Evolutionary conservation across 768 basidiomycete species (phyloP), one percentile per base, ranked within the genome.

Genomic region (Dioszegia crocea): DNA sequence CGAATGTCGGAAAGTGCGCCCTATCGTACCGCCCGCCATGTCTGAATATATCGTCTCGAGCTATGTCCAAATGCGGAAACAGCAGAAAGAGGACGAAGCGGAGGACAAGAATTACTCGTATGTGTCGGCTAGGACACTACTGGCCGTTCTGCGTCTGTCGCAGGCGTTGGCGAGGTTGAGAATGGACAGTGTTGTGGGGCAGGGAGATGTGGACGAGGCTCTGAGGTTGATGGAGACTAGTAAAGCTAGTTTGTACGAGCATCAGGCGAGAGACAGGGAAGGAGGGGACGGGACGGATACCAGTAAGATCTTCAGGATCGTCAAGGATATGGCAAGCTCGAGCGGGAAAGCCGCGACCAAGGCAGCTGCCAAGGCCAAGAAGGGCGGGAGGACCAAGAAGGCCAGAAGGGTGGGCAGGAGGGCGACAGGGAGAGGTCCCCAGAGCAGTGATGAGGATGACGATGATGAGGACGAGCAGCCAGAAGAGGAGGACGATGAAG

Each of bases 181-280:
- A 36, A 90, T 87, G 79, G 84, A 88, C 50, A 84, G 87, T 68
- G 79, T 79, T 1, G 96, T 98, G 39, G 85, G 85, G 48, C 84
- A 86, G 56, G 82, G 83, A 38, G 96, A 99, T 73, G 92, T 99
- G 12, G 92, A 98, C 71, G 96, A 98, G 78, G 96, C 96, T 1
- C 80, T 99, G 62, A 86, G 96, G 38, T 80, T 99, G 61, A 98
- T 99, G 93, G 91, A 92, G 59, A 91, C 89, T 66, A 91, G 88
- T 79, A 99, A 98, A 77, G 88, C 89, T 71, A 90, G 87, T 70
- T 79, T 99, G 66, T 81, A 85, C 55, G 76, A 77, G 48, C 66
- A 76, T 60, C 89, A 93, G 44, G 89, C 90, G 11, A 83, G 84
- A 19, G 86, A 87, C 41, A 81, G 82, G 43, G 86, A 85, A 31